phyloP scores from a whole-genome alignment of 2,329 filamentous ascomycete species.

The Talaromyces sp. region DNA sequence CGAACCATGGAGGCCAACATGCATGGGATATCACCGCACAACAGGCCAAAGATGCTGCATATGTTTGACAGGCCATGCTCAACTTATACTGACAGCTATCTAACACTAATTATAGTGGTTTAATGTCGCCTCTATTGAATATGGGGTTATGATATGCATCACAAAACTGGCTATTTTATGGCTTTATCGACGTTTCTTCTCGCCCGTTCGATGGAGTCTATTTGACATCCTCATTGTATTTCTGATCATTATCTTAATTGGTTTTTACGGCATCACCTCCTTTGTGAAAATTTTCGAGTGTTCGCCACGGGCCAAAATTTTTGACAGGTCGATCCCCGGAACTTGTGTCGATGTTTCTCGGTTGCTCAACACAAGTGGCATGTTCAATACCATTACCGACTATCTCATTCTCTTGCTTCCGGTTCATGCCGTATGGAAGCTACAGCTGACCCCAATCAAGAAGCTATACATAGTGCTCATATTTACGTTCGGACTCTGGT shows the following conservation, averaged over 20 bases:
- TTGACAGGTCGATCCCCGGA: constrained; percentile 7
- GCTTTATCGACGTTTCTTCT: constrained; percentile 15
- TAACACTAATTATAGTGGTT: not conserved
- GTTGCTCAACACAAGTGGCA: constrained; percentile 5
- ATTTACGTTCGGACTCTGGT: constrained; percentile 4
- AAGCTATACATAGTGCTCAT: not conserved
- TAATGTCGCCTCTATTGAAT: constrained; percentile 13
- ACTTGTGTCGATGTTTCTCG: constrained; percentile 10
- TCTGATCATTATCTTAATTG: constrained; percentile 8
- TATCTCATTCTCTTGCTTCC: constrained; percentile 10
- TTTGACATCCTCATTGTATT: constrained; percentile 12
- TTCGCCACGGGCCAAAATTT: constrained; percentile 12
- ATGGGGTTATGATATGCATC: constrained; percentile 15
- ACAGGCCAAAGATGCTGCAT: not conserved
- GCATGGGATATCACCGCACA: not conserved
- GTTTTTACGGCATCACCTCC: constrained; percentile 13
- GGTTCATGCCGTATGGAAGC: constrained; percentile 9
- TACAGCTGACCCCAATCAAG: constrained; percentile 7
- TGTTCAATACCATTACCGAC: constrained; percentile 13
- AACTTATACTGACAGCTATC: not conserved
- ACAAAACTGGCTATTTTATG: constrained; percentile 17
- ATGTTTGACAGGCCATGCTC: not conserved
- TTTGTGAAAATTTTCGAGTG: constrained; percentile 14
- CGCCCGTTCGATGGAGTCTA: constrained; percentile 1
- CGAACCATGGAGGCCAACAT: constrained; percentile 4